Conservation (phyloP, 2,329 filamentous ascomycete genomes). For the Grosmannia penicillata region DNA sequence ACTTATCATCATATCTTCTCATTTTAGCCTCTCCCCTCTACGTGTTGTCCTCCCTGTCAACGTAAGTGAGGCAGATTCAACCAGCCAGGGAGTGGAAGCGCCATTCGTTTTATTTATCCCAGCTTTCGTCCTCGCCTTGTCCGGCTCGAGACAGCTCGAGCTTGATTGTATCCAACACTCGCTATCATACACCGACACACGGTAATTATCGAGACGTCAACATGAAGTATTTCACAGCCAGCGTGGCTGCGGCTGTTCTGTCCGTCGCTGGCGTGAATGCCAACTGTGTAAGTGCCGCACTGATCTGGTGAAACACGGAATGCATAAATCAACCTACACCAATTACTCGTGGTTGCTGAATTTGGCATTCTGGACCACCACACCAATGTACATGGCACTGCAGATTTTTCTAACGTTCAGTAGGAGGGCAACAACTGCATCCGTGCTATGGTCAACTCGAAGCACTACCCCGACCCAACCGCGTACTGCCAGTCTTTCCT, state of each 20-base stretch:
- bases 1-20: no score
- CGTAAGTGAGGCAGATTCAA: no score
- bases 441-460: constrained; percentile 4
- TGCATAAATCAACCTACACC: neutral
- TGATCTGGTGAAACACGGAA: no score
- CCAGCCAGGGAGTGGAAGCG: no score
- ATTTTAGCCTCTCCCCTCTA: neutral
- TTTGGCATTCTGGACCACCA: no score
- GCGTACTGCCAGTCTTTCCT: constrained; percentile 6
- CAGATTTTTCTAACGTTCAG: neutral
- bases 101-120: no score
- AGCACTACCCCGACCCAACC: constrained; percentile 1
- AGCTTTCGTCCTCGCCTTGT: neutral
- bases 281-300: constrained; percentile 2
- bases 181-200: neutral
- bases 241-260: neutral
- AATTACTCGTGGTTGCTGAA: no score
- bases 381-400: no score
- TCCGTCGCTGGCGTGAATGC: neutral
- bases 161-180: neutral
- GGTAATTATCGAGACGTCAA: neutral
- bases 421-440: constrained; percentile 8
- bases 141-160: neutral
- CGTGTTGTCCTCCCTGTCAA: neutral
- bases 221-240: neutral